These are phyloP conservation scores for Stemphylium vesicarium DNA, from an alignment of 2,329 filamentous ascomycete genomes.

Conservation along the genomic window DNA sequence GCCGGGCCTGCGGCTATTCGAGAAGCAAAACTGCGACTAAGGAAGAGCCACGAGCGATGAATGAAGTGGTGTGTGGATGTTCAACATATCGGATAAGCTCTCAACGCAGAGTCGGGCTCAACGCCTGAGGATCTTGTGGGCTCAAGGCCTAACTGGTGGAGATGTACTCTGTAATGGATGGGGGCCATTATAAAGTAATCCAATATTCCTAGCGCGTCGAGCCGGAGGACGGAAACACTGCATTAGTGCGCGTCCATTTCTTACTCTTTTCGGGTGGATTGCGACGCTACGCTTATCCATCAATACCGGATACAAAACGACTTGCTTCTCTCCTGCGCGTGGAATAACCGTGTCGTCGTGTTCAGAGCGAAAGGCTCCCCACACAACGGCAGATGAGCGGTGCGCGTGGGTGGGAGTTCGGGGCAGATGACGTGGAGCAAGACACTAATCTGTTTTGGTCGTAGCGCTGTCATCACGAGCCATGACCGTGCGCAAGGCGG, in stretches of 20 bases:
- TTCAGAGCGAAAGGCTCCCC: not conserved
- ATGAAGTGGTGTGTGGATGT: not conserved
- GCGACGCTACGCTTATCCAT: not conserved
- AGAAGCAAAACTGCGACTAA: slow-evolving; percentile 21
- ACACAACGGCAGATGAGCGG: slow-evolving; percentile 5
- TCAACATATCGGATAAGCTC: too few relatives aligned
- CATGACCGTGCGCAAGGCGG: slow-evolving; percentile 23
- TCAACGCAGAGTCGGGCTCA: too few relatives aligned
- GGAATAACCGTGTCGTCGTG: not conserved
- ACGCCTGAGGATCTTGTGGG: too few relatives aligned
- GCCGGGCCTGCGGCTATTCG: slow-evolving; percentile 25
- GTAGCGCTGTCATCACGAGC: slow-evolving; percentile 21
- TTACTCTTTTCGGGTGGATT: not conserved
- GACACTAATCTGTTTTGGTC: not conserved
- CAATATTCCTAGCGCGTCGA: not conserved
- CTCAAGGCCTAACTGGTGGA: not conserved
- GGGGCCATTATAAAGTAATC: not conserved
- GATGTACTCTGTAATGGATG: not conserved
- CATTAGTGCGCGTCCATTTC: slow-evolving; percentile 5
- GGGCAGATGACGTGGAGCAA: slow-evolving; percentile 11
- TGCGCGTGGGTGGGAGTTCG: slow-evolving; percentile 11
- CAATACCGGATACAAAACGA: not conserved
- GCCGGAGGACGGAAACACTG: not conserved
- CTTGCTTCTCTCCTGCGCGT: too few relatives aligned
- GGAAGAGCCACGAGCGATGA: slow-evolving; percentile 23